phyloP scores from a whole-genome alignment of 495 filamentous ascomycete species.

The Hypoxylon perforatum region DNA sequence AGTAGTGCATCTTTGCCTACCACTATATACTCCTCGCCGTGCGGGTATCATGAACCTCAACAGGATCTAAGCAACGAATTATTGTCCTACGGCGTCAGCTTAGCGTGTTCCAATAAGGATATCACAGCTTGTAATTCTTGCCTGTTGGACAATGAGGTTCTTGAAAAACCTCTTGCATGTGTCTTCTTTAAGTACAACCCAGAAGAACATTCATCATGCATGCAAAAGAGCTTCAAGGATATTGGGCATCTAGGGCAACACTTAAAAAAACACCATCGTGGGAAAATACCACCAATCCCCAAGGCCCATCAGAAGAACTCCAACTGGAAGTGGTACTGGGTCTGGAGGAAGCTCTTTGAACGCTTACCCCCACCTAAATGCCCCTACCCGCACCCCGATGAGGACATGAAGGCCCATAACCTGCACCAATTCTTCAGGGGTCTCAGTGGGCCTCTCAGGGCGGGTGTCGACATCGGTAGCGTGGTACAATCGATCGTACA shows the following conservation, averaged over 20 bases:
- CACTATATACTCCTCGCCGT: too few relatives aligned
- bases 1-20: too few relatives aligned
- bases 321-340: conserved; percentile 37
- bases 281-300: conserved; percentile 16
- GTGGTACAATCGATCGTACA: background rate
- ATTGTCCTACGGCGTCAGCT: too few relatives aligned
- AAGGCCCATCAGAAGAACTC: background rate
- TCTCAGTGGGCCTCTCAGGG: background rate
- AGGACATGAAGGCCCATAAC: conserved; percentile 18
- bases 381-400: conserved; percentile 29
- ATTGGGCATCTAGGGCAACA: conserved; percentile 37
- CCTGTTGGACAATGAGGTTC: background rate
- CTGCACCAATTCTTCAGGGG: background rate
- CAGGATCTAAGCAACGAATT: too few relatives aligned
- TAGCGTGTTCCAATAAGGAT: background rate
- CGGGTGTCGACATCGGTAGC: background rate
- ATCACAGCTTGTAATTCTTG: conserved; percentile 16
- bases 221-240: conserved; percentile 21
- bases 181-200: conserved; percentile 40
- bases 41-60: too few relatives aligned
- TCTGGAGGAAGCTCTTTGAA: conserved; percentile 34
- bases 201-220: conserved; percentile 9
- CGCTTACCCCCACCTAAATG: conserved; percentile 16
- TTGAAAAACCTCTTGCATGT: conserved; percentile 27
- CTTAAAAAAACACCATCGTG: conserved; percentile 29